Conservation (phyloP, 2,329 filamentous ascomycete genomes). For the Dactylonectria macrodidyma region DNA sequence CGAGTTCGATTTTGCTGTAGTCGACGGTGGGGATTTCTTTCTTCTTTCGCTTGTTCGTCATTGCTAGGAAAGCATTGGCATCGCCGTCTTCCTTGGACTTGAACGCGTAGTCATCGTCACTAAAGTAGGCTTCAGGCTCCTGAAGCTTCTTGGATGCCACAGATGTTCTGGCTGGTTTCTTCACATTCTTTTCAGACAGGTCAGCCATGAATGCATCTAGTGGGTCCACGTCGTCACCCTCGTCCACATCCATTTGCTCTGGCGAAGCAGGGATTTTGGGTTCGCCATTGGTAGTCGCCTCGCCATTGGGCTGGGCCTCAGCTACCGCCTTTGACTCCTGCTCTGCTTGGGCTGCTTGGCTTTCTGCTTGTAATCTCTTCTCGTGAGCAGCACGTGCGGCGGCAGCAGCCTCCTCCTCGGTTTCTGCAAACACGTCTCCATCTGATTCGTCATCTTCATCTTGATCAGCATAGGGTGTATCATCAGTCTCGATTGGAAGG, state of each 20-base stretch:
- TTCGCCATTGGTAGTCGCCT: conserved; percentile 44
- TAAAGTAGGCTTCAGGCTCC: conserved; percentile 89
- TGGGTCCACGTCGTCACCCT: conserved; percentile 83
- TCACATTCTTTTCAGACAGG: conserved; percentile 69
- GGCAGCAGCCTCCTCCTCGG: conserved; percentile 89
- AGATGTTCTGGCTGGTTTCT: conserved; percentile 49
- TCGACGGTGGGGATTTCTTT: conserved; percentile 93
- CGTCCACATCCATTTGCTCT: conserved; percentile 72
- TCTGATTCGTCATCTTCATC: conserved; percentile 82
- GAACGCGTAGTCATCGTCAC: conserved; percentile 81
- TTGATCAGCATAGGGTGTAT: conserved; percentile 73
- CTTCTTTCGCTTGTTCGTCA: conserved; percentile 83
- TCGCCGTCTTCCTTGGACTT: conserved; percentile 64
- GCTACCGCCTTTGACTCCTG: conserved; percentile 42
- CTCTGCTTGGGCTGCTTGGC: conserved; percentile 62
- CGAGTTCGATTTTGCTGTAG: conserved; percentile 88
- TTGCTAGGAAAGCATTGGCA: conserved; percentile 64
- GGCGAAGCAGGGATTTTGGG: conserved; percentile 39
- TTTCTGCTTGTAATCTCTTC: conserved; percentile 74
- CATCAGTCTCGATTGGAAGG: conserved; percentile 76
- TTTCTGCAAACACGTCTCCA: conserved; percentile 82
- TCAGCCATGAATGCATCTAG: conserved; percentile 97
- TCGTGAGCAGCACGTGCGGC: conserved; percentile 89
- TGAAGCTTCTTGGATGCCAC: conserved; percentile 67
- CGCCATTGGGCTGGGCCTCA: conserved; percentile 38